Evolutionary conservation across 768 basidiomycete species (phyloP).

Genomic region (Scleroderma citrinum): DNA sequence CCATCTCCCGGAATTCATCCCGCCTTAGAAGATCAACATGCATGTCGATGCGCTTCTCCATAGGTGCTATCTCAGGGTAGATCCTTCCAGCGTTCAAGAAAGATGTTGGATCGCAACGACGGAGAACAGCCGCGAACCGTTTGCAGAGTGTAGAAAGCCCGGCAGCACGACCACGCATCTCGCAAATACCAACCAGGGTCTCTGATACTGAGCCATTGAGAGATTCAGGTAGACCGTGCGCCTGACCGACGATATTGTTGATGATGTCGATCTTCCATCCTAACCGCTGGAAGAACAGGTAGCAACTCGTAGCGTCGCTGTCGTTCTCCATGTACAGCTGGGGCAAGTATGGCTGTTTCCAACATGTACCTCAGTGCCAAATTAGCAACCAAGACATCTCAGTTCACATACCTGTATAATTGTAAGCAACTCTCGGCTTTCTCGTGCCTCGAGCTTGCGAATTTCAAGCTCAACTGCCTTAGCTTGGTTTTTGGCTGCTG

Average conservation of each 20-base stretch:
- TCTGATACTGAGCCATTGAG: constrained; percentile 81
- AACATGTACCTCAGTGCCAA: constrained; percentile 1
- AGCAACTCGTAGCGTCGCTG: constrained; percentile 80
- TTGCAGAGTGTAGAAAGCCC: constrained; percentile 79
- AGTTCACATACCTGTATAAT: constrained; percentile 66
- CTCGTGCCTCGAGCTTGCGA: constrained; percentile 75
- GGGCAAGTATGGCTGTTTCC: constrained; percentile 76
- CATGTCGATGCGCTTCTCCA: constrained; percentile 90
- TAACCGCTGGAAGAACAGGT: constrained; percentile 90
- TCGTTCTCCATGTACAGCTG: constrained; percentile 88
- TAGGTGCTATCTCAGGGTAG: constrained; percentile 74
- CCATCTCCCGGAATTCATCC: constrained; percentile 90
- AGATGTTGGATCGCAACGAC: constrained; percentile 73
- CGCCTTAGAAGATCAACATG: constrained; percentile 79
- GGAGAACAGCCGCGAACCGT: constrained; percentile 81
- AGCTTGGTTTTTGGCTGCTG: constrained; percentile 86
- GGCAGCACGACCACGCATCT: constrained; percentile 75
- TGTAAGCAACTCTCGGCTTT: constrained; percentile 69
- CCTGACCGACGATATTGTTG: constrained; percentile 73
- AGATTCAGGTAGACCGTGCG: constrained; percentile 79
- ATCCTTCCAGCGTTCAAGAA: constrained; percentile 84
- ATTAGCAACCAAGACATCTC: not conserved
- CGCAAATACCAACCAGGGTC: constrained; percentile 87
- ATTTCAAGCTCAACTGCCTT: constrained; percentile 87
- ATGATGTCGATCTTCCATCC: constrained; percentile 85